phyloP scores from a whole-genome alignment of 768 basidiomycete genomes.

The Macrocybe gigantea region DNA sequence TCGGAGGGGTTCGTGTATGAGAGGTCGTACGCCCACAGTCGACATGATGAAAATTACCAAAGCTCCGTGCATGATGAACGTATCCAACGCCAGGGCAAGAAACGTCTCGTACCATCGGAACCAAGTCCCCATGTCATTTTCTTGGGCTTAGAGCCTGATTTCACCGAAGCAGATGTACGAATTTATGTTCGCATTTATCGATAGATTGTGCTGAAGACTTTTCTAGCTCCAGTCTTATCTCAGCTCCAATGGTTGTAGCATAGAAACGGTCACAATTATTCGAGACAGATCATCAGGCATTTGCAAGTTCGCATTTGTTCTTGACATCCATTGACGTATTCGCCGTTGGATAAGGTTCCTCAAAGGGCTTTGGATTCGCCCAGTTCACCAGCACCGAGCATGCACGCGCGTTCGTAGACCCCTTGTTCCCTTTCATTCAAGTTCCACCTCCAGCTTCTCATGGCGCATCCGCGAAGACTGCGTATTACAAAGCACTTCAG shows the following conservation, averaged over 20 bases:
- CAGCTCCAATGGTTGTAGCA: conserved; percentile 60
- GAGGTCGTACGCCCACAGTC: conserved; percentile 17
- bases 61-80: conserved; percentile 49
- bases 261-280: conserved; percentile 91
- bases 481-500: conserved; percentile 72
- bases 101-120: conserved; percentile 77
- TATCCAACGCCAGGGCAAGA: conserved; percentile 49
- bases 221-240: conserved; percentile 77
- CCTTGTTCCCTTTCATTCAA: conserved; percentile 85
- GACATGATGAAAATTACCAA: conserved; percentile 33
- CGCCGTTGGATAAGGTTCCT: conserved; percentile 76
- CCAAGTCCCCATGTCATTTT: conserved; percentile 93
- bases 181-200: conserved; percentile 22
- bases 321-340: conserved; percentile 71
- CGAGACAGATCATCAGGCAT: conserved; percentile 95
- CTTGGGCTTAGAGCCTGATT: conserved; percentile 87
- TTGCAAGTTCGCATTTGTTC: conserved; percentile 75
- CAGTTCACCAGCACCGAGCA: conserved; percentile 84
- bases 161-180: conserved; percentile 91
- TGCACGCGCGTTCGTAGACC: conserved; percentile 87
- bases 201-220: conserved; percentile 32
- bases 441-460: conserved; percentile 90
- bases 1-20: conserved; percentile 12
- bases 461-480: conserved; percentile 68
- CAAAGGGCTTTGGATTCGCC: conserved; percentile 96